Percentiles rank a stretch among this genome's conserved stretches.
phyloP scores from a whole-genome alignment of 768 basidiomycete species.

The Lactarius sp. region DNA sequence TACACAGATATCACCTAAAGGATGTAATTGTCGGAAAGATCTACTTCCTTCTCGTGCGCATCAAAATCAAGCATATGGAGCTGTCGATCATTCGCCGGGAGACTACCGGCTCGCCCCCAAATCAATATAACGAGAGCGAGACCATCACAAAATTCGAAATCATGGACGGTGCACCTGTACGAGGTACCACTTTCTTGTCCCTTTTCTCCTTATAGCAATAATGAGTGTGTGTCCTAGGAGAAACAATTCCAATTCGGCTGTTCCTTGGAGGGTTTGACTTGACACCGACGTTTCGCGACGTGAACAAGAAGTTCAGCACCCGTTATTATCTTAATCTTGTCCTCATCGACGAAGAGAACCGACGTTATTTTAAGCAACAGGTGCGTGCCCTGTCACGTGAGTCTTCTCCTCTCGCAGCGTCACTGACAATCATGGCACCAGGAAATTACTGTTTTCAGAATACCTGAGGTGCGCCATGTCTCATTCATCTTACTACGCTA shows the following conservation, averaged over 20 bases:
- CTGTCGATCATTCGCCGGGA: slow-evolving; percentile 95
- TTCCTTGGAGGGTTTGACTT: slow-evolving; percentile 98
- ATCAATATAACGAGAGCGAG: slow-evolving; percentile 98
- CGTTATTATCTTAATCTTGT: slow-evolving; percentile 97
- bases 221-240: slow-evolving; percentile 47
- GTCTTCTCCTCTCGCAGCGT: not conserved
- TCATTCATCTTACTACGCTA: not conserved
- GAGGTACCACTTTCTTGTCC: slow-evolving; percentile 47
- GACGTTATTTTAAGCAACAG: slow-evolving; percentile 97
- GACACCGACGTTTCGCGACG: slow-evolving; percentile 97
- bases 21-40: slow-evolving; percentile 99
- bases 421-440: slow-evolving; percentile 26
- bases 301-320: slow-evolving; percentile 98
- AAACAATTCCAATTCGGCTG: slow-evolving; percentile 95
- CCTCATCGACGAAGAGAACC: slow-evolving; percentile 95
- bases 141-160: slow-evolving; percentile 99
- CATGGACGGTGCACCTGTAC: slow-evolving; percentile 97
- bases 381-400: slow-evolving; percentile 34
- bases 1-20: slow-evolving; percentile 87
- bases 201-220: not conserved
- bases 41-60: slow-evolving; percentile 95
- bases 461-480: slow-evolving; percentile 62
- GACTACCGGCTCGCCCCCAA: slow-evolving; percentile 96
- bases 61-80: slow-evolving; percentile 99
- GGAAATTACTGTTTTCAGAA: slow-evolving; percentile 88